These are phyloP conservation scores for Globisporangium echinulatum DNA, from an alignment of 352 stramenopile species.

Conservation along the genomic window DNA sequence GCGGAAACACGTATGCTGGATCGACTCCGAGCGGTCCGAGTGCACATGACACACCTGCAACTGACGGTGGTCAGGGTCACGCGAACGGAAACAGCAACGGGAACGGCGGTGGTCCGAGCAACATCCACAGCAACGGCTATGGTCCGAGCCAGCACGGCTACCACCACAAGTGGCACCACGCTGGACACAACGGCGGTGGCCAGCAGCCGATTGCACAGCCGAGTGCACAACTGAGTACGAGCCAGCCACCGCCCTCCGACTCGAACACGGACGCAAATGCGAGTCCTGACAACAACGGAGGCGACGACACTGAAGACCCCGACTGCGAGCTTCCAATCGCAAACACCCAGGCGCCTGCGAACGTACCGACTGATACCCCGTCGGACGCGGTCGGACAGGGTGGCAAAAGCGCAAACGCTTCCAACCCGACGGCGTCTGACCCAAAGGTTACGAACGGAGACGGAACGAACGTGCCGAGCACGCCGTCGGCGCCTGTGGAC, in stretches of 20 bases:
- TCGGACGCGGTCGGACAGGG: too few species aligned
- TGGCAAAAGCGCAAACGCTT: background rate
- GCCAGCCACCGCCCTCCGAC: too few species aligned
- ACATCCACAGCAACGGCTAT: background rate
- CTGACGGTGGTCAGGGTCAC: too few species aligned
- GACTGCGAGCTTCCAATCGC: constrained; percentile 1
- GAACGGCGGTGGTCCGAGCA: too few species aligned
- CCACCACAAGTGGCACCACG: background rate
- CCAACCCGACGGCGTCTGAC: too few species aligned
- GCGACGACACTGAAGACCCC: background rate
- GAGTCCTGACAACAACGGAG: background rate
- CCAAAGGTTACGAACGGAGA: too few species aligned
- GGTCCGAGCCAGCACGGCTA: background rate
- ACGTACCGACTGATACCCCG: background rate
- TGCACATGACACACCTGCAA: background rate
- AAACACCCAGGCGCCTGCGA: too few species aligned
- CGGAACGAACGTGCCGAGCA: too few species aligned
- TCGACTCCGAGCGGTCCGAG: background rate
- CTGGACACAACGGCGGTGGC: too few species aligned
- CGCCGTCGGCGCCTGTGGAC: too few species aligned
- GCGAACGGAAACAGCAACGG: too few species aligned
- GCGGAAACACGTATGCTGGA: background rate
- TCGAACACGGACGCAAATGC: background rate
- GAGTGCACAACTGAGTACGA: background rate
- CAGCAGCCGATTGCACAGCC: background rate